Evolutionary conservation across 768 basidiomycete genomes (phyloP).

Genomic region (Suillus variegatus): DNA sequence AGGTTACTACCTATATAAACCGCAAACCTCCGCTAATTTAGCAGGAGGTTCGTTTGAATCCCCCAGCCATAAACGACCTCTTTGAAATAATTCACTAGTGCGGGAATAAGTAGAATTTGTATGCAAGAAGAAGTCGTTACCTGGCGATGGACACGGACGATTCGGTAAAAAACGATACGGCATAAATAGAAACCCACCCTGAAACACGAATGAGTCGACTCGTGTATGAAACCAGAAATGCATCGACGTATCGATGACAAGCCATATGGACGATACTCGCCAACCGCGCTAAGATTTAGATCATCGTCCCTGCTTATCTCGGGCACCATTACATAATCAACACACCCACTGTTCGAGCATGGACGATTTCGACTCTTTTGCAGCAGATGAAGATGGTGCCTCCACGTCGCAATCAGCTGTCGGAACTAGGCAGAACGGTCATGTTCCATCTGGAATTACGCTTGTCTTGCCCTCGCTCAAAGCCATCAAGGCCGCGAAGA

Average conservation of each 20-base stretch:
- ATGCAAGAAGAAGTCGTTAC: neutral
- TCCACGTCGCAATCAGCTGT: slow-evolving; percentile 28
- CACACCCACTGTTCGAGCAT: slow-evolving; percentile 22
- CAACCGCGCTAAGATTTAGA: neutral
- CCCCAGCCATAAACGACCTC: neutral
- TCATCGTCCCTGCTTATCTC: slow-evolving; percentile 7
- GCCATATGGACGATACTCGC: neutral
- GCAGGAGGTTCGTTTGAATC: neutral
- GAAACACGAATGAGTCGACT: neutral
- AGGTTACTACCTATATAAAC: neutral
- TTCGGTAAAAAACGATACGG: neutral
- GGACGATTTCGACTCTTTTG: slow-evolving; percentile 31
- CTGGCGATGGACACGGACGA: neutral
- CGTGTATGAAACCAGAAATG: neutral
- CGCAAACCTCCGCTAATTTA: neutral
- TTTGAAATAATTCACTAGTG: neutral
- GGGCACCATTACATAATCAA: slow-evolving; percentile 14
- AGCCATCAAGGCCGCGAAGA: slow-evolving; percentile 57
- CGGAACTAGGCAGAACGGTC: slow-evolving; percentile 16
- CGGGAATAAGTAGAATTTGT: neutral
- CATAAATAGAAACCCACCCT: neutral
- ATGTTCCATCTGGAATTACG: slow-evolving; percentile 51
- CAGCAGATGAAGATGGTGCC: slow-evolving; percentile 31
- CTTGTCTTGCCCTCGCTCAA: slow-evolving; percentile 71
- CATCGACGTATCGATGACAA: neutral